phyloP scores from a whole-genome alignment of 75 land plant genomes.

The Azolla pinnata region DNA sequence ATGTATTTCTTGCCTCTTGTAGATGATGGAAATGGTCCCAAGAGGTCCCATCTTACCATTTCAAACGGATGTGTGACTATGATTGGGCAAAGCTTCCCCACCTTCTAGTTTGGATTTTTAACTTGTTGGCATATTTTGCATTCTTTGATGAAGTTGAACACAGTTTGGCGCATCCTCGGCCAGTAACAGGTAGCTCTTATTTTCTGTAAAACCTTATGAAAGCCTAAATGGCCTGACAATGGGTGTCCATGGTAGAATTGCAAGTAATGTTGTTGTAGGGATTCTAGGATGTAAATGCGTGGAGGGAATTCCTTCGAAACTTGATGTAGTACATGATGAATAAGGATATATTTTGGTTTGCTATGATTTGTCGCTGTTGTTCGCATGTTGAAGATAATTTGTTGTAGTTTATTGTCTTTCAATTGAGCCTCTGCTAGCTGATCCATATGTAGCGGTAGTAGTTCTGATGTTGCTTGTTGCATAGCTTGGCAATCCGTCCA shows the following conservation, averaged over 20 bases:
- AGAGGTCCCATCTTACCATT: not conserved
- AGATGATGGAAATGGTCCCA: not conserved
- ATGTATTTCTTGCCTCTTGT: not conserved
- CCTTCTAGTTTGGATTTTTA: not conserved
- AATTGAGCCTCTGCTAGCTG: not conserved
- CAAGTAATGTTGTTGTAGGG: not conserved
- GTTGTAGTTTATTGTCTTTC: not conserved
- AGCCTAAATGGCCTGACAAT: not conserved
- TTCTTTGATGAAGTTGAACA: not conserved
- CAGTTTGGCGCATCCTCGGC: slow-evolving; percentile 1
- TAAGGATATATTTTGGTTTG: not conserved
- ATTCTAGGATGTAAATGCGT: not conserved
- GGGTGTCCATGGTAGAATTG: not conserved
- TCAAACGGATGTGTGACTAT: not conserved
- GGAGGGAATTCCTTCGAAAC: not conserved
- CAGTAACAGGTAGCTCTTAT: not conserved
- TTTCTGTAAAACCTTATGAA: not conserved
- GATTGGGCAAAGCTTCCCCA: not conserved
- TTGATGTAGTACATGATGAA: not conserved
- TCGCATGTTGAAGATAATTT: not conserved
- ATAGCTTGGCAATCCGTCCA: not conserved
- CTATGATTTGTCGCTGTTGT: not conserved
- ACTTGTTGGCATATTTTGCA: not conserved
- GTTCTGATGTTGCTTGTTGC: not conserved
- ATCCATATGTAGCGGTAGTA: not conserved